Evolutionary conservation across 805 yeast genomes (phyloP), one percentile per base, ranked within the genome.

Genomic region (Wickerhamomyces sydowiorum): DNA sequence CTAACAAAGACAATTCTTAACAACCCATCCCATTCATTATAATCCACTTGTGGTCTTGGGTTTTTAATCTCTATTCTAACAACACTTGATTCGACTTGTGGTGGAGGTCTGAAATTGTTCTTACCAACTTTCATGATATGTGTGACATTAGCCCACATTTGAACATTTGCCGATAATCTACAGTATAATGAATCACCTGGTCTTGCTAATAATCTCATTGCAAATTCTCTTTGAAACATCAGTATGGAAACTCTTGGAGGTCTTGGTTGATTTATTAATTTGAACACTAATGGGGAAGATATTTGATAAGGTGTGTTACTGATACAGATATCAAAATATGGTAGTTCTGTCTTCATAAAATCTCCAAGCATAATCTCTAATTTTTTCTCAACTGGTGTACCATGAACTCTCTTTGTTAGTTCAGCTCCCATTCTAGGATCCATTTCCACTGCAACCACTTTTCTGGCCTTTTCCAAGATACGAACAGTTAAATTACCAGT

Each of bases 351-450:
- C 65, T 93, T 93, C 80, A 93, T 91, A 62, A 89, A 90, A 66
- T 93, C 99, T 17, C 99, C 99, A 49, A 93, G 72, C 56, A 91
- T 67, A 45, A 93, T 88, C 49, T 93, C 98, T 42, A 93, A 71
- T 61, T 89, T 90, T 66, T 87, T 88, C 62, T 89, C 93, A 42
- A 76, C 83, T 1, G 96, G 90, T n/a, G 95, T 91, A 12, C 97
- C 97, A 57, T 88, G 96, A 14, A 93, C 98, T 70, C 99, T 82
- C 63, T 93, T 93, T 10, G 97, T 88, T 55, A 93, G 72, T 65
- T 93, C 99, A 0, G 98, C 98, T 3, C 98, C 99, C 99, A 93
- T 93, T 67, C 97, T 74, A n/a, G 99, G 99, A 67, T 93, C 99
- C 88, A 90, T 90, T 68, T 93, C 99, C 41, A 86, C 93, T 0